Percentiles rank a stretch among this genome's conserved stretches.
phyloP scores from a whole-genome alignment of 2,329 filamentous ascomycete genomes.

The Hypoxylon sp. region DNA sequence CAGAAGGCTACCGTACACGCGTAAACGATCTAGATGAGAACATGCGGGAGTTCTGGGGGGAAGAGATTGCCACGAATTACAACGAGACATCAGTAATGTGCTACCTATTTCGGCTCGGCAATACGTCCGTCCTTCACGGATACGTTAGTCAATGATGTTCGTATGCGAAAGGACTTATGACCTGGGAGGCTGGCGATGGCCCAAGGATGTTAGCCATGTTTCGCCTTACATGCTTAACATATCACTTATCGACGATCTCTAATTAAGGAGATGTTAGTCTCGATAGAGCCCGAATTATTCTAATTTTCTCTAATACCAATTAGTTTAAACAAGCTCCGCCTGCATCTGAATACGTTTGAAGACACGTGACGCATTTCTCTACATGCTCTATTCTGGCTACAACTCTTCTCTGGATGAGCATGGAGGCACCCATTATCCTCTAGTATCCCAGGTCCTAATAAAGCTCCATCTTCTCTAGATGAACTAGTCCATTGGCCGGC shows the following conservation, averaged over 20 bases:
- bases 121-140: conserved; percentile 38
- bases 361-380: too few species aligned
- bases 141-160: conserved; percentile 45
- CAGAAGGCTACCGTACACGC: conserved; percentile 47
- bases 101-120: conserved; percentile 46
- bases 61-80: conserved; percentile 33
- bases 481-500: conserved; percentile 69
- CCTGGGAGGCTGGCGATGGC: conserved; percentile 32
- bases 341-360: not conserved
- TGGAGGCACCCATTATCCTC: not conserved
- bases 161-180: conserved; percentile 32
- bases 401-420: not conserved
- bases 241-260: conserved; percentile 42
- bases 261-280: conserved; percentile 47
- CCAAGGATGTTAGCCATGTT: conserved; percentile 37
- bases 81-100: conserved; percentile 44
- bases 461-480: conserved; percentile 61
- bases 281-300: conserved; percentile 48
- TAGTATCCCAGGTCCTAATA: conserved; percentile 25
- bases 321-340: conserved; percentile 38
- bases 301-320: conserved; percentile 53
- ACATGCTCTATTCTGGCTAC: not conserved
- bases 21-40: conserved; percentile 43
- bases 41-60: conserved; percentile 28
- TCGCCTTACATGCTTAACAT: conserved; percentile 41